Evolutionary conservation across 164 flowering plant species (phyloP), one percentile per base, ranked within the genome.

Genomic region (Stephania yunnanensis): DNA sequence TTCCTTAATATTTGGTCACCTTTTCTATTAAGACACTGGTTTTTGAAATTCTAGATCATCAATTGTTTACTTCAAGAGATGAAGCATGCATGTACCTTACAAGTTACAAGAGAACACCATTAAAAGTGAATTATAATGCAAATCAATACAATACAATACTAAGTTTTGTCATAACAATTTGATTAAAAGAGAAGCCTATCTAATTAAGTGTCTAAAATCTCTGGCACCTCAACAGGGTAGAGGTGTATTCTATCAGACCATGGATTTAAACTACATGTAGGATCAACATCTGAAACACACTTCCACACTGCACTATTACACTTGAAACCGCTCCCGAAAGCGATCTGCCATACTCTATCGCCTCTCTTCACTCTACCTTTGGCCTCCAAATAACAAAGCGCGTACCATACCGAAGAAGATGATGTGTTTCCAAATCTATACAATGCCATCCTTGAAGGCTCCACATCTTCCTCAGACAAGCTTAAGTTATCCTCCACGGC

Each of bases 241-340:
- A 6, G n/a, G 45, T 81, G 61, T 25, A 78, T 81, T 64, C 79
- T 68, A 69, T 78, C 78, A 5, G 75, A 48, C 79, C 81, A 81
- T 5, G 70, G 77, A 67, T 73, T 74, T 4, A 46, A n/a, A 50
- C 4, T 36, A 36, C 20, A 5, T 8, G 52, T 31, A 3, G 75
- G 36, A 25, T 72, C 69, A 4, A 58, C 30, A 42, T 73, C 67
- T 4, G 71, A 55, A 25, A 79, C 70, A 68, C 81, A 81, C 25
- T 78, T 81, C 83, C 83, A 81, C 17, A 81, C 81, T 11, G 71
- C 83, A 69, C 83, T 81, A 29, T 81, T 81, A 25, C 83, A 81
- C 76, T 81, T 78, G 61, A 81, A 81, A 5, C 83, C 81, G 70
- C 81, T 81, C 30, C 81, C 80, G 20, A 76, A 70, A 4, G 72